Conservation (phyloP, 495 filamentous ascomycete species). For the Trichoderma gamsii region DNA sequence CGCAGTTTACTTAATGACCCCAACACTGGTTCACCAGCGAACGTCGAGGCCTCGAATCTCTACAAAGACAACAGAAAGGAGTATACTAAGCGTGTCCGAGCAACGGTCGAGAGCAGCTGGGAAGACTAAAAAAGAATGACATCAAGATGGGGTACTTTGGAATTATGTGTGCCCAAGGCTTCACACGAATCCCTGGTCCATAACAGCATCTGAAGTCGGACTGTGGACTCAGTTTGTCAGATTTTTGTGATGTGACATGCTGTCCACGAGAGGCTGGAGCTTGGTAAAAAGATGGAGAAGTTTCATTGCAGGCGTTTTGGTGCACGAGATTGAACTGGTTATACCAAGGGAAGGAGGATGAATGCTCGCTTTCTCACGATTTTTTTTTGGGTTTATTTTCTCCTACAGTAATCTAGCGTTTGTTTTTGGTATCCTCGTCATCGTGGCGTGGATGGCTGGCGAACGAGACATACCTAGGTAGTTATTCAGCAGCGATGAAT, state of each 20-base stretch:
- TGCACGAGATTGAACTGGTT: slow-evolving; percentile 12
- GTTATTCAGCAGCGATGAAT: neutral
- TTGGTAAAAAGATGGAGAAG: neutral
- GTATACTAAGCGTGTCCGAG: slow-evolving; percentile 88
- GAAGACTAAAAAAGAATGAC: slow-evolving; percentile 57
- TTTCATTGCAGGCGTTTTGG: slow-evolving; percentile 13
- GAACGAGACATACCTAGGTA: neutral
- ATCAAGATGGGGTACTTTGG: neutral
- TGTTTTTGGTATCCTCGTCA: neutral
- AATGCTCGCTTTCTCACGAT: neutral
- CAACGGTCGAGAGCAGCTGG: slow-evolving; percentile 99
- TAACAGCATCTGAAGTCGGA: neutral
- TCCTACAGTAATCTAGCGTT: neutral
- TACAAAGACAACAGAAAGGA: slow-evolving; percentile 98
- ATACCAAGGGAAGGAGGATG: neutral
- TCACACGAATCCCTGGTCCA: neutral
- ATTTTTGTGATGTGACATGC: neutral
- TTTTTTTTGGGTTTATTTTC: neutral
- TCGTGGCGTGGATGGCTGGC: neutral
- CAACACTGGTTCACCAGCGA: slow-evolving; percentile 94
- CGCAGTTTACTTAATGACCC: slow-evolving; percentile 91
- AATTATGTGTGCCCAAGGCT: neutral
- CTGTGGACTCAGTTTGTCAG: neutral
- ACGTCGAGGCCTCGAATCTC: slow-evolving; percentile 95
- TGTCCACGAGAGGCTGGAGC: neutral